Conservation (phyloP, 1,139 yeast genomes). For the Saccharomyces hybrid region DNA sequence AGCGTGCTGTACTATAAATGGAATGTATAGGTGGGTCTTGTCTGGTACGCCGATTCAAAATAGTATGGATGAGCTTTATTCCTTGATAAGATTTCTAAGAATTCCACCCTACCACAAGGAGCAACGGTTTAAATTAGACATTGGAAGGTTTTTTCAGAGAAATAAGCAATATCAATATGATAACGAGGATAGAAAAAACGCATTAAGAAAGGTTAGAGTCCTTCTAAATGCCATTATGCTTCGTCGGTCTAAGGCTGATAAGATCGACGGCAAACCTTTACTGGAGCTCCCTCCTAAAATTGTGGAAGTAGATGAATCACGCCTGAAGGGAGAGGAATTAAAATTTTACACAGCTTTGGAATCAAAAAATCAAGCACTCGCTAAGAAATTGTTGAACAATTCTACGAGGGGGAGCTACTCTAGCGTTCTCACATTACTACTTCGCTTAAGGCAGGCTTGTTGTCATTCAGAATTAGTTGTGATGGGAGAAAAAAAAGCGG, state of each 20-base stretch:
- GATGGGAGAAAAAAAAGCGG: constrained; percentile 47
- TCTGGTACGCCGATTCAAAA: constrained; percentile 97
- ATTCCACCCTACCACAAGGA: constrained; percentile 64
- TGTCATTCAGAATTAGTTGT: constrained; percentile 74
- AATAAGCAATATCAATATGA: constrained; percentile 33
- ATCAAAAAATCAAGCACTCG: constrained; percentile 47
- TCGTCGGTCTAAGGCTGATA: constrained; percentile 67
- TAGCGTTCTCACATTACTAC: constrained; percentile 60
- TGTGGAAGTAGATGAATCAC: constrained; percentile 41
- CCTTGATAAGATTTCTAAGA: constrained; percentile 63
- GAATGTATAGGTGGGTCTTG: constrained; percentile 64
- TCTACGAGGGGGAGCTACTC: constrained; percentile 42
- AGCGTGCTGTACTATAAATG: constrained; percentile 52
- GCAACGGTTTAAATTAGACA: constrained; percentile 48
- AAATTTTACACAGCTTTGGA: constrained; percentile 58
- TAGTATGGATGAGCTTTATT: constrained; percentile 68
- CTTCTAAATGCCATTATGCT: constrained; percentile 68
- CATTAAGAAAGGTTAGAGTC: constrained; percentile 63
- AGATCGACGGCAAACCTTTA: constrained; percentile 75
- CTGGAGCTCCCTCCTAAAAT: constrained; percentile 63
- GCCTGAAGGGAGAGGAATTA: constrained; percentile 46
- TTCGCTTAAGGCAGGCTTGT: constrained; percentile 85
- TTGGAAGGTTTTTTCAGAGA: constrained; percentile 47
- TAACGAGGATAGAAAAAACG: constrained; percentile 32
- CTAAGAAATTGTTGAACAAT: constrained; percentile 37